A percentile compares a stretch with the other conserved stretches of the same genome.
phyloP scores from a whole-genome alignment of 2,329 filamentous ascomycete genomes.

The Tetracladium maxilliforme region DNA sequence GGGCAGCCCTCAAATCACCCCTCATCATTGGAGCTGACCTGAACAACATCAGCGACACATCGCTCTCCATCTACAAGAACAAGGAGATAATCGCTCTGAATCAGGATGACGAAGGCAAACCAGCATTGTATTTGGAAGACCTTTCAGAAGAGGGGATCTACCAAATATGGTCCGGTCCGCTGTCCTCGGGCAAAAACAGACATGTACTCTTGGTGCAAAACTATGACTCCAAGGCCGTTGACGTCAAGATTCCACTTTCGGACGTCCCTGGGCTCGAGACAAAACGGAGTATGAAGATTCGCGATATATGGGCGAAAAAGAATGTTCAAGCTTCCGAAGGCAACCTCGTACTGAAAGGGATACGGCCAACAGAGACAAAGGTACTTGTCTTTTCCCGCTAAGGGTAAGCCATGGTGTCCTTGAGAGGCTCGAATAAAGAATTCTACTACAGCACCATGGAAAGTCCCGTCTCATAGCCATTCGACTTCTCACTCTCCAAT shows the following conservation, averaged over 20 bases:
- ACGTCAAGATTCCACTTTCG: slow-evolving; percentile 5
- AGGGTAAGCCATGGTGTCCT: too few species aligned
- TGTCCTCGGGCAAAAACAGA: slow-evolving; percentile 2
- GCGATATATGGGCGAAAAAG: slow-evolving; percentile 6
- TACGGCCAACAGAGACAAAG: too few species aligned
- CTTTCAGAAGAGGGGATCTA: slow-evolving; percentile 10
- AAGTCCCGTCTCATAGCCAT: too few species aligned
- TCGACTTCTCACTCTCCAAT: too few species aligned
- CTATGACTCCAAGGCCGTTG: slow-evolving; percentile 1
- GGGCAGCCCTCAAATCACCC: slow-evolving; percentile 28
- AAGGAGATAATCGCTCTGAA: slow-evolving; percentile 21
- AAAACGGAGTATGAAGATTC: slow-evolving; percentile 2
- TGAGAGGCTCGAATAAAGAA: too few species aligned
- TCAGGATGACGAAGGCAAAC: slow-evolving; percentile 16
- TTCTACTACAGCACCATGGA: too few species aligned
- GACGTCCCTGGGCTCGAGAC: slow-evolving; percentile 3
- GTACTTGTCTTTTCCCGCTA: too few species aligned
- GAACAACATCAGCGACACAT: slow-evolving; percentile 14
- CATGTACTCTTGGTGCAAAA: slow-evolving; percentile 7
- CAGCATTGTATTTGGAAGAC: slow-evolving; percentile 10
- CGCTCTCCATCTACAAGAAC: slow-evolving; percentile 20
- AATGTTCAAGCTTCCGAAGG: slow-evolving; percentile 2
- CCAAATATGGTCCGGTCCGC: slow-evolving; percentile 13
- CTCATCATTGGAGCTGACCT: slow-evolving; percentile 25
- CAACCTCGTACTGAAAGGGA: slow-evolving; percentile 3